Evolutionary conservation across 768 basidiomycete species (phyloP).

Genomic region (Ramaria sp.): DNA sequence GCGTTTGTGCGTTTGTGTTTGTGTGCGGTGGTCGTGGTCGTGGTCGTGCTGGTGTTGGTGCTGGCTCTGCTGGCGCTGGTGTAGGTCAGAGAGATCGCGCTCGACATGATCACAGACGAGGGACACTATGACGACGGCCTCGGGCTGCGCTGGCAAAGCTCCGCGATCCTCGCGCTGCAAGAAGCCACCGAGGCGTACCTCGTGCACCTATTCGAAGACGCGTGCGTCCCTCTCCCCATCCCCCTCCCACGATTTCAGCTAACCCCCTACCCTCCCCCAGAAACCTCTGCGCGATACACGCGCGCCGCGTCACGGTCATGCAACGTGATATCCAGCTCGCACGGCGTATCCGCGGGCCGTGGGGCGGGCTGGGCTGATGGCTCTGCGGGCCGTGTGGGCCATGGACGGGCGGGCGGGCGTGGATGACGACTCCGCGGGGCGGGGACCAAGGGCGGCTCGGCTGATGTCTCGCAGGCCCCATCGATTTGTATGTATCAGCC

Average conservation of each 20-base stretch:
- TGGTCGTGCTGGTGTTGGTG: no score
- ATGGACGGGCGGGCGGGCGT: constrained; percentile 23
- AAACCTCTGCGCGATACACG: constrained; percentile 94
- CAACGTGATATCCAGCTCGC: constrained; percentile 95
- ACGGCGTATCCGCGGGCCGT: constrained; percentile 85
- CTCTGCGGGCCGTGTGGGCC: constrained; percentile 82
- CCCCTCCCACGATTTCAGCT: constrained; percentile 6
- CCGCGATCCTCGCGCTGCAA: constrained; percentile 87
- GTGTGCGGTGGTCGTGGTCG: not conserved
- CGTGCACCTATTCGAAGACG: constrained; percentile 96
- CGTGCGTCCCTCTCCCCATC: constrained; percentile 47
- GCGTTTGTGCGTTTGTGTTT: no score
- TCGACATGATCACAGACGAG: constrained; percentile 79
- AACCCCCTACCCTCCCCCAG: constrained; percentile 27
- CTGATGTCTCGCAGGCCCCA: no score
- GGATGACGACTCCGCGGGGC: not conserved
- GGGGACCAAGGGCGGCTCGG: no score
- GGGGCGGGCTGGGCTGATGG: constrained; percentile 50
- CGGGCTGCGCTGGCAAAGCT: constrained; percentile 87
- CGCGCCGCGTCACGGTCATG: constrained; percentile 97
- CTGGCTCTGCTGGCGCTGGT: no score
- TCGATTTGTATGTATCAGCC: no score
- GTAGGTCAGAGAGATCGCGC: constrained; percentile 91
- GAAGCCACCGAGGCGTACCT: constrained; percentile 94
- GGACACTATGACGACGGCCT: constrained; percentile 46